Percentiles rank a stretch among this genome's conserved stretches.
These are phyloP conservation scores for Coemansia erecta DNA, from an alignment of 192 early-diverging fungal genomes.

Conservation along the genomic window DNA sequence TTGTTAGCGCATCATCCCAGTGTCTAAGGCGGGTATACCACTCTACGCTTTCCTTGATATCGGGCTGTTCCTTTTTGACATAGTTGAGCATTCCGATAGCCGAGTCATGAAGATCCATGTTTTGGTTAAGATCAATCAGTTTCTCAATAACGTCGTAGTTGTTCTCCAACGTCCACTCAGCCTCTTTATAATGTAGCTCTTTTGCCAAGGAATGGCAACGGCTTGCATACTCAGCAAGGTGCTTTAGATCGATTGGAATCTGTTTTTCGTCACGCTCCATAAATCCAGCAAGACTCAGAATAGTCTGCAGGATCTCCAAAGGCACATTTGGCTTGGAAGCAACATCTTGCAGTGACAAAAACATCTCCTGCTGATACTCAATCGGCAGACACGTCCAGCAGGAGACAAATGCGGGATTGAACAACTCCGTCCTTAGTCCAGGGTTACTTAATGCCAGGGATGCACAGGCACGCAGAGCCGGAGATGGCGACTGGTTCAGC, in stretches of 20 bases:
- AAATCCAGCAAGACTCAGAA: conserved; percentile 92
- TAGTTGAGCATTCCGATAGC: conserved; percentile 89
- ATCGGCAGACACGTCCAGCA: conserved; percentile 88
- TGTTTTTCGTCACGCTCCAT: conserved; percentile 97
- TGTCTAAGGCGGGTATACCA: conserved; percentile 91
- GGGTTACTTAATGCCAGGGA: conserved; percentile 76
- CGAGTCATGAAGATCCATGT: conserved; percentile 89
- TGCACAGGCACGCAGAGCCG: conserved; percentile 86
- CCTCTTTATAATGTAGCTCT: conserved; percentile 93
- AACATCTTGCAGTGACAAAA: conserved; percentile 76
- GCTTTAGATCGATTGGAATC: conserved; percentile 87
- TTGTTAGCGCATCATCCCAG: conserved; percentile 88
- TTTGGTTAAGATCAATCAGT: conserved; percentile 89
- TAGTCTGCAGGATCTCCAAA: conserved; percentile 81
- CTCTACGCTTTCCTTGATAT: conserved; percentile 77
- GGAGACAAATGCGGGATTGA: conserved; percentile 94
- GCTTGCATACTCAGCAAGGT: conserved; percentile 81
- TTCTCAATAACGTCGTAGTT: conserved; percentile 79
- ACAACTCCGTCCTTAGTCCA: conserved; percentile 84
- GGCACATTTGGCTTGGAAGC: conserved; percentile 78
- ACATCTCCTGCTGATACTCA: conserved; percentile 84
- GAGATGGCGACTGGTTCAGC: conserved; percentile 90
- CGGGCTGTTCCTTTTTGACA: conserved; percentile 68
- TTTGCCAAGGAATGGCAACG: conserved; percentile 94
- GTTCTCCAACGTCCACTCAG: conserved; percentile 79